Evolutionary conservation across 2,329 filamentous ascomycete species (phyloP), one percentile per base, ranked within the genome.

Genomic region (Stenocarpella maydis): DNA sequence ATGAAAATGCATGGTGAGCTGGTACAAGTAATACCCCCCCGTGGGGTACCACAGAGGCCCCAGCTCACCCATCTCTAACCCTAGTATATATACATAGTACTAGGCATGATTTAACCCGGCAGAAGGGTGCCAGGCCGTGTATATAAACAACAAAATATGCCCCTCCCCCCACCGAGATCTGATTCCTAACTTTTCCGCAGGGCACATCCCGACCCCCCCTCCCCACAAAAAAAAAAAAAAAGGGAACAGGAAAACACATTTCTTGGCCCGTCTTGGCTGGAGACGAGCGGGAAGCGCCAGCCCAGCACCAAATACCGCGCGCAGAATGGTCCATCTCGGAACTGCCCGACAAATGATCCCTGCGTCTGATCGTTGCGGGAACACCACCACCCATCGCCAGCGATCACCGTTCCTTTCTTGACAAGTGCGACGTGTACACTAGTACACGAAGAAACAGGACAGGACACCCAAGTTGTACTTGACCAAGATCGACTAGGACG

Each of bases 241-340:
- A 37, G 34, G 34, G 34, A 12, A 15, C 19, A 37, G 41, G n/a
- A n/a, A 61, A 47, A 61, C 58, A 47, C n/a, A 47, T 61, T 41
- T 61, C 58, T 61, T 49, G 58, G 58, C 58, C 19, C 14, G 2
- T 61, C 55, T 61, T 61, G 58, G 58, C 58, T 47, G 58, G 41
- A 61, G 41, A 34, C 58, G 26, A 2, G n/a, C 41, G 19, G 17
- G 41, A 47, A 61, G 41, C 41, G 41, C 58, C 58, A 47, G 12
- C 41, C 34, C 1, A 4, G 53, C 9, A 21, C 39, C 53, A 19
- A 47, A 31, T 21, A 19, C 17, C 15, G 26, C 19, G 10, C 10
- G 41, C 26, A 61, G 55, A 61, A 28, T 45, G 55, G 55, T 21
- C 26, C 6, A 17, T 21, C 17, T 17, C 3, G 14, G 24, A 24